These are phyloP conservation scores for Isatis tinctoria DNA, from an alignment of 345 rosid genomes.

Conservation along the genomic window DNA sequence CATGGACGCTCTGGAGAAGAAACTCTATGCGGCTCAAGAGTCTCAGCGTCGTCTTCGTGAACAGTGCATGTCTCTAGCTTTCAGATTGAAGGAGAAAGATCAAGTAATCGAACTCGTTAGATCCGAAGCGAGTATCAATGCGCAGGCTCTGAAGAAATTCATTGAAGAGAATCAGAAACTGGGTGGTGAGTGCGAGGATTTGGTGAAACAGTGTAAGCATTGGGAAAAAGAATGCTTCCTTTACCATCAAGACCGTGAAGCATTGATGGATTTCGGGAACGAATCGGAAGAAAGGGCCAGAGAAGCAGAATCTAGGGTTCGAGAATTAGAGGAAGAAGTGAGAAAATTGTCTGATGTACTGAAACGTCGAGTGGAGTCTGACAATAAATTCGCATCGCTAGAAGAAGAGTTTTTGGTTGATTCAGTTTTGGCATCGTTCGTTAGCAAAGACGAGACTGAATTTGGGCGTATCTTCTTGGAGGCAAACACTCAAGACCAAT, in stretches of 20 bases:
- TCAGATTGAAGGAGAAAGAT: conserved; percentile 49
- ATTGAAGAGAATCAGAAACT: conserved; percentile 75
- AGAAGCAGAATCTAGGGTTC: conserved; percentile 57
- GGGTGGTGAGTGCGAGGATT: conserved; percentile 59
- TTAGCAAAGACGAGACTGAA: conserved; percentile 17
- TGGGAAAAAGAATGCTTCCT: conserved; percentile 71
- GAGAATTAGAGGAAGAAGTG: conserved; percentile 53
- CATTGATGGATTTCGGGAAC: conserved; percentile 84
- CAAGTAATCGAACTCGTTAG: conserved; percentile 46
- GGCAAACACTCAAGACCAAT: conserved; percentile 7
- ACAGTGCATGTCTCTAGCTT: conserved; percentile 38
- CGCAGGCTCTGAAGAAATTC: conserved; percentile 73
- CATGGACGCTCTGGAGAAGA: conserved; percentile 40
- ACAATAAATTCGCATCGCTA: background rate
- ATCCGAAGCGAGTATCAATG: conserved; percentile 72
- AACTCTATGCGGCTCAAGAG: conserved; percentile 56
- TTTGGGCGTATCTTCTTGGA: conserved; percentile 26
- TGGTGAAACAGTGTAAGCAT: conserved; percentile 61
- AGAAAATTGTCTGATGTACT: conserved; percentile 26
- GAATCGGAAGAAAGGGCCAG: conserved; percentile 76
- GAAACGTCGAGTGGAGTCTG: background rate
- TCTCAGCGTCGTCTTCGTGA: conserved; percentile 49
- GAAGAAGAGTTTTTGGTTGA: conserved; percentile 25
- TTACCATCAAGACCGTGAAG: conserved; percentile 70
- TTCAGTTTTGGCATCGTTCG: conserved; percentile 20